phyloP scores from a whole-genome alignment of 805 yeast genomes.

The Helenozyma baotianmanensis region DNA sequence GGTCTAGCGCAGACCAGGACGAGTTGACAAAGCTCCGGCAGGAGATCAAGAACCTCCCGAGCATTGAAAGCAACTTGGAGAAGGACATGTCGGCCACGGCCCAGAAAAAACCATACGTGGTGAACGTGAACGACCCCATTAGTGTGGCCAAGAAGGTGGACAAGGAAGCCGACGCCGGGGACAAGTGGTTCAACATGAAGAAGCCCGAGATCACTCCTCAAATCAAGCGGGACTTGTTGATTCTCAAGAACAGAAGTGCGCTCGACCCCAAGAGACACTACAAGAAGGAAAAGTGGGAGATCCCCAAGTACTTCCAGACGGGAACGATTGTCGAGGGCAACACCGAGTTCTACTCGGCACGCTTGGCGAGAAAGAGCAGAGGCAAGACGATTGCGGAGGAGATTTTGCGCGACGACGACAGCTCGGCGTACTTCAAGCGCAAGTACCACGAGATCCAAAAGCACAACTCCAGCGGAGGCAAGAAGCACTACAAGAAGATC shows the following conservation, averaged over 20 bases:
- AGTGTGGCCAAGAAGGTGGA: conserved; percentile 1
- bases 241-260: conserved; percentile 82
- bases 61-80: conserved; percentile 32
- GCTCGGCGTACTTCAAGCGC: conserved; percentile 76
- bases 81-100: conserved; percentile 10
- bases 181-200: conserved; percentile 17
- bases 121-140: conserved; percentile 32
- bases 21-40: conserved; percentile 31
- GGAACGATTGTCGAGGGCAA: conserved; percentile 86
- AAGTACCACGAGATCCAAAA: conserved; percentile 77
- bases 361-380: conserved; percentile 67
- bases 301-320: conserved; percentile 76
- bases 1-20: conserved; percentile 11
- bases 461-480: conserved; percentile 58
- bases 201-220: conserved; percentile 34
- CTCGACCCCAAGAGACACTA: conserved; percentile 95
- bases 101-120: conserved; percentile 17
- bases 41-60: conserved; percentile 36
- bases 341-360: conserved; percentile 66
- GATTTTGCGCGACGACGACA: conserved; percentile 65
- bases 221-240: conserved; percentile 68
- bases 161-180: conserved; percentile 14
- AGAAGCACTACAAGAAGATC: conserved; percentile 58
- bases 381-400: conserved; percentile 79
- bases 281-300: conserved; percentile 75